phyloP scores from a whole-genome alignment of 2,329 filamentous ascomycete genomes.

The Apiospora marii region DNA sequence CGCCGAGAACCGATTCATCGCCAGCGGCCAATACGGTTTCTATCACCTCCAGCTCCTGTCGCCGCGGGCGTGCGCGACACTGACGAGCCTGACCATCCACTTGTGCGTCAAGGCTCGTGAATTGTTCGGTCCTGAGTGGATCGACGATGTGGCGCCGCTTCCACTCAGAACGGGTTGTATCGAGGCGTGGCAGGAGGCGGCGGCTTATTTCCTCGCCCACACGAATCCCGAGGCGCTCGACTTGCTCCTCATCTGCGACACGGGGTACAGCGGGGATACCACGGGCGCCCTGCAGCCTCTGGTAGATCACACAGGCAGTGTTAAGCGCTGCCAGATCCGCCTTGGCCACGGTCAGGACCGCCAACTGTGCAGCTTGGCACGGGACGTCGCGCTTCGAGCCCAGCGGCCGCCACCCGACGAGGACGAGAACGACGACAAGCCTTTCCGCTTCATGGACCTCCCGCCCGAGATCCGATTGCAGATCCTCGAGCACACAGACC shows the following conservation, averaged over 20 bases:
- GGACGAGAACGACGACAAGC: background rate
- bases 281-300: background rate
- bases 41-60: background rate
- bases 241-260: background rate
- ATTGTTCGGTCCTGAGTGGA: no score
- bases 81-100: background rate
- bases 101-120: background rate
- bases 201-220: background rate
- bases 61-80: background rate
- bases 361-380: background rate
- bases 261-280: background rate
- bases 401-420: background rate
- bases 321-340: background rate
- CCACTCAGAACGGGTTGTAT: background rate
- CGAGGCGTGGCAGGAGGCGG: background rate
- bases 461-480: background rate
- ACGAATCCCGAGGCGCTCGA: background rate
- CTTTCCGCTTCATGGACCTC: background rate
- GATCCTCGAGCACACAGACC: background rate
- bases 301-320: background rate
- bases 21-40: background rate
- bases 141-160: background rate
- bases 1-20: background rate
- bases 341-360: background rate
- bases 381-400: background rate